Percentiles rank a stretch among this genome's conserved stretches.
Conservation (phyloP, 148 eudicot species). For the Vaccinium corymbosum region DNA sequence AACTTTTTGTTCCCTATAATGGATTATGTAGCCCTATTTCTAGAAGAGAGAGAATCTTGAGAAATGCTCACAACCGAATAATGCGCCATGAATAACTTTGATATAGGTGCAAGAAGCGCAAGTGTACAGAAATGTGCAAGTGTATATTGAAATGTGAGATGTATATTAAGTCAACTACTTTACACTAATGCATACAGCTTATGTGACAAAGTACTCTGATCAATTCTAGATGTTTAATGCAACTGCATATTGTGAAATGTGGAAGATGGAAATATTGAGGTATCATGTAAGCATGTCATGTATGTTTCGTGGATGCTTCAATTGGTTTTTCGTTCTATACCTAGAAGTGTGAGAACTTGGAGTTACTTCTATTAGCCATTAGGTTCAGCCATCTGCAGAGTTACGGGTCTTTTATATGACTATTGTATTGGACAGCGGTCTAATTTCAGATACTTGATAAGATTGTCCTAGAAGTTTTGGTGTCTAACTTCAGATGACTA, state of each 20-base stretch:
- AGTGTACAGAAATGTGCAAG: neutral
- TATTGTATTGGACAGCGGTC: neutral
- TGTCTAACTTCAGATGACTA: neutral
- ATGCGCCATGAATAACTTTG: neutral
- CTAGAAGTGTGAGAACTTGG: neutral
- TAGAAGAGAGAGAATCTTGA: neutral
- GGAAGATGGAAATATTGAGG: neutral
- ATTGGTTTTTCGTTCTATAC: neutral
- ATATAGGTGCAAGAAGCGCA: neutral
- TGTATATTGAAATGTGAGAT: neutral
- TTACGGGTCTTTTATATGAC: neutral
- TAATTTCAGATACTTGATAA: neutral
- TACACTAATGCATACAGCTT: neutral
- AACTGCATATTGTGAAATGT: neutral
- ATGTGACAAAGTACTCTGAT: neutral
- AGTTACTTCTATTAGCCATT: neutral
- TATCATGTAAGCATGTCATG: neutral
- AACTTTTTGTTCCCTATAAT: neutral
- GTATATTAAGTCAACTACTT: neutral
- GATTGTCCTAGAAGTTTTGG: neutral
- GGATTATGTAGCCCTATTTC: neutral
- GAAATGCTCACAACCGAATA: neutral
- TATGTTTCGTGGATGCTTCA: neutral
- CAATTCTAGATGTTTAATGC: neutral
- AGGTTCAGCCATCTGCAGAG: neutral